These are phyloP conservation scores for Suillus bovinus DNA, from an alignment of 768 basidiomycete genomes.

Conservation along the genomic window DNA sequence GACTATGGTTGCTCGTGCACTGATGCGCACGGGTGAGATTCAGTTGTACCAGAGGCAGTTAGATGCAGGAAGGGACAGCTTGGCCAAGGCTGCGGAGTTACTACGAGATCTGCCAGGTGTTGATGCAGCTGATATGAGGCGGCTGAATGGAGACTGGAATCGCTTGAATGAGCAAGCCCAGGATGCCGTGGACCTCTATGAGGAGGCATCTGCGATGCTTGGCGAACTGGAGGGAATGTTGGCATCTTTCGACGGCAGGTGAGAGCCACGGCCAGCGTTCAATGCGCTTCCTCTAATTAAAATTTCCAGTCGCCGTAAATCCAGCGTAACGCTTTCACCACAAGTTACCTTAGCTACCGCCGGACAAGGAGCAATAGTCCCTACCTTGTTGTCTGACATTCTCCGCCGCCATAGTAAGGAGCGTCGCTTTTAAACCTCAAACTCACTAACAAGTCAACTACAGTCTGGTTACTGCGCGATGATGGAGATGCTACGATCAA, in stretches of 20 bases:
- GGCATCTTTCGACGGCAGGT: constrained; percentile 55
- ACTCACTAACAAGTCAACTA: constrained; percentile 6
- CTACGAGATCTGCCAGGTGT: constrained; percentile 50
- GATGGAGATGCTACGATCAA: constrained; percentile 53
- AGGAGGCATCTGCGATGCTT: constrained; percentile 56
- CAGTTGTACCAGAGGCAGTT: constrained; percentile 62
- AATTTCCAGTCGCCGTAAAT: constrained; percentile 43
- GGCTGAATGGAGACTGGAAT: constrained; percentile 57
- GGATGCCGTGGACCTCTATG: constrained; percentile 55
- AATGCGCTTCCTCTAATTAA: background rate
- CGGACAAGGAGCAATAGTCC: constrained; percentile 53
- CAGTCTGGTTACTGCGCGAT: constrained; percentile 70
- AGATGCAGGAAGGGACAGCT: constrained; percentile 53
- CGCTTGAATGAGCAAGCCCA: constrained; percentile 33
- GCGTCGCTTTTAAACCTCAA: background rate
- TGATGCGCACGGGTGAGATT: constrained; percentile 69
- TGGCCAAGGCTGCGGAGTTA: constrained; percentile 50
- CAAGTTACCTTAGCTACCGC: constrained; percentile 21
- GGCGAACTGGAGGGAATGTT: constrained; percentile 62
- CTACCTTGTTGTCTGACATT: constrained; percentile 59
- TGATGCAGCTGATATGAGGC: constrained; percentile 58
- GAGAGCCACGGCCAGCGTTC: constrained; percentile 16
- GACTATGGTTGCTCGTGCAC: constrained; percentile 61
- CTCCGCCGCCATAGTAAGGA: constrained; percentile 68
- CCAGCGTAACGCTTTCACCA: constrained; percentile 36